Evolutionary conservation across 371 early-diverging fungal genomes (phyloP).

Genomic region (Apophysomyces sp.): DNA sequence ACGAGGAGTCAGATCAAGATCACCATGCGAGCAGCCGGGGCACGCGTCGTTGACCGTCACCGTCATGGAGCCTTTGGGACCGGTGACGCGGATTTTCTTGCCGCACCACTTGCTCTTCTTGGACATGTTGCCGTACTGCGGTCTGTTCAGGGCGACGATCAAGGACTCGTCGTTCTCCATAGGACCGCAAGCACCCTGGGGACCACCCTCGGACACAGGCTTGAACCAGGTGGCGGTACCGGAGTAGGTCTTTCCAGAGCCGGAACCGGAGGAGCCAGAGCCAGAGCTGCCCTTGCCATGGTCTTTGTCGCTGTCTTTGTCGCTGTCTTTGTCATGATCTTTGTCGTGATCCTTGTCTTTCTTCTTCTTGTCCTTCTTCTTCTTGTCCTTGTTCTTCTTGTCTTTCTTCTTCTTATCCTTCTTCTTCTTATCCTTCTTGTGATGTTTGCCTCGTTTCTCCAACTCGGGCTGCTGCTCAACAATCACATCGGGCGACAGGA

Average conservation of each 20-base stretch:
- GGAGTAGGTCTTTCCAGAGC: constrained; percentile 12
- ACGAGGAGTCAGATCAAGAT: constrained; percentile 18
- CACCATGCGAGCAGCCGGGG: constrained; percentile 16
- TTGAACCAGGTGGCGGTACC: constrained; percentile 28
- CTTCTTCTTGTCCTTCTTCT: constrained; percentile 6
- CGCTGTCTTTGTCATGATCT: not conserved
- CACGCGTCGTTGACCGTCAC: constrained; percentile 12
- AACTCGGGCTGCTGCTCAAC: not conserved
- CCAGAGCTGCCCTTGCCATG: not conserved
- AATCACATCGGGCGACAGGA: not conserved
- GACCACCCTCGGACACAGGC: constrained; percentile 23
- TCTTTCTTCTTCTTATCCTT: constrained; percentile 7
- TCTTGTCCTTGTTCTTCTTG: not conserved
- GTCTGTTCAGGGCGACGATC: constrained; percentile 25
- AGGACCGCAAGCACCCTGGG: constrained; percentile 26
- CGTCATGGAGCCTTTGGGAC: constrained; percentile 10
- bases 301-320: not conserved
- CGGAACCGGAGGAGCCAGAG: constrained; percentile 13
- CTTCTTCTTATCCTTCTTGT: constrained; percentile 4
- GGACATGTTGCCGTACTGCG: constrained; percentile 22
- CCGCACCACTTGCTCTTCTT: constrained; percentile 22
- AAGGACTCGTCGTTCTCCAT: constrained; percentile 15
- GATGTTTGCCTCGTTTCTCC: constrained; percentile 4
- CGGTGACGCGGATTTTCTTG: constrained; percentile 18
- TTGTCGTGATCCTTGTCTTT: not conserved